Percentiles rank a stretch among this genome's conserved stretches.
phyloP scores from a whole-genome alignment of 2,329 filamentous ascomycete species.

The Trichoderma gracile region DNA sequence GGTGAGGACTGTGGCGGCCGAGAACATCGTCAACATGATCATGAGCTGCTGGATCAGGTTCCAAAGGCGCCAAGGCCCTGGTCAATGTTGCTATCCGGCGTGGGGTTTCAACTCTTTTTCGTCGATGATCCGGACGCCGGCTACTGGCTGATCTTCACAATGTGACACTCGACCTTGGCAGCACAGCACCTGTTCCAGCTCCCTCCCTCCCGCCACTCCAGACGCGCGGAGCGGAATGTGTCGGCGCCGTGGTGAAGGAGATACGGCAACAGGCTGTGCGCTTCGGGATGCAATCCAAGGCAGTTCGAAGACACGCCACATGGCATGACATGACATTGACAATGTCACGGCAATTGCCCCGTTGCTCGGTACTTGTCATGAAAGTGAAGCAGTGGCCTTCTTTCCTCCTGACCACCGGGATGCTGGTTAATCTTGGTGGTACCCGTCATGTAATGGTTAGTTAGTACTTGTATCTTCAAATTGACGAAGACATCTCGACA shows the following conservation, averaged over 20 bases:
- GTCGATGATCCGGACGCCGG: slow-evolving; percentile 20
- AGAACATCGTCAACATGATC: not conserved
- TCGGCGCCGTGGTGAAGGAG: slow-evolving; percentile 7
- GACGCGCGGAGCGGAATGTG: not conserved
- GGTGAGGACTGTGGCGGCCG: slow-evolving; percentile 1
- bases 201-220: not conserved
- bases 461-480: not conserved
- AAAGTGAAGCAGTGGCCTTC: not conserved
- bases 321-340: not conserved
- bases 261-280: not conserved
- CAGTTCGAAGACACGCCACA: not conserved
- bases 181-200: too few relatives aligned
- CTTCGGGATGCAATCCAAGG: slow-evolving; percentile 4
- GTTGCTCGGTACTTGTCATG: not conserved
- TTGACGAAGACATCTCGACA: not conserved
- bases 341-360: not conserved
- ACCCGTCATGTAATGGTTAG: not conserved
- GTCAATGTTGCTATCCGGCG: slow-evolving; percentile 8
- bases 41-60: not conserved
- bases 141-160: slow-evolving; percentile 15
- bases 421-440: not conserved
- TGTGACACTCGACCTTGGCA: not conserved
- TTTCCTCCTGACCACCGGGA: not conserved
- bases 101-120: not conserved
- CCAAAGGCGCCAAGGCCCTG: slow-evolving; percentile 4